Conservation (phyloP, 768 basidiomycete genomes). For the Pilatotrama ljubarskyi region DNA sequence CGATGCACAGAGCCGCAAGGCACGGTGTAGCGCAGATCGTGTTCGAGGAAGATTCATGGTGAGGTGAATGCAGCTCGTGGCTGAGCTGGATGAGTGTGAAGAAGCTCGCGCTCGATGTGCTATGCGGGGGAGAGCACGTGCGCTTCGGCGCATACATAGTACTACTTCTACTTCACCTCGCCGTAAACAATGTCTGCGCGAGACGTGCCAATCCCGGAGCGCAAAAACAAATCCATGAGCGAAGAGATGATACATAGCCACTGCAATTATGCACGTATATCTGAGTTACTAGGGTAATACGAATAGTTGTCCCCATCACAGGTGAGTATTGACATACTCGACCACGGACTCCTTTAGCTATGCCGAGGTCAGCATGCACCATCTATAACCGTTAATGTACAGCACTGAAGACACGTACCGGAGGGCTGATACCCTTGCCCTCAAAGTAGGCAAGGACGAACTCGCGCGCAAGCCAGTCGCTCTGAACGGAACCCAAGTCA, state of each 20-base stretch:
- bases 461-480: constrained; percentile 73
- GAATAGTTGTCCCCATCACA: background rate
- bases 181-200: background rate
- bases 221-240: background rate
- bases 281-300: background rate
- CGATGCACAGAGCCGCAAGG: constrained; percentile 4
- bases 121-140: constrained; percentile 17
- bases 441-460: constrained; percentile 78
- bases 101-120: background rate
- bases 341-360: constrained; percentile 56
- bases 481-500: constrained; percentile 72
- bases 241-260: background rate
- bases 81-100: background rate
- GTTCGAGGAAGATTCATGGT: constrained; percentile 17
- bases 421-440: constrained; percentile 66
- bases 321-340: constrained; percentile 29
- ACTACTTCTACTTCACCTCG: background rate
- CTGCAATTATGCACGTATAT: background rate
- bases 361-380: background rate
- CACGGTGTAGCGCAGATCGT: constrained; percentile 2
- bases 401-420: constrained; percentile 45
- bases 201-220: background rate
- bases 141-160: background rate
- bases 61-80: background rate
- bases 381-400: background rate